Evolutionary conservation across 1,139 yeast species (phyloP), one percentile per base, ranked within the genome.

Genomic region (Insectozyma bohioensis): DNA sequence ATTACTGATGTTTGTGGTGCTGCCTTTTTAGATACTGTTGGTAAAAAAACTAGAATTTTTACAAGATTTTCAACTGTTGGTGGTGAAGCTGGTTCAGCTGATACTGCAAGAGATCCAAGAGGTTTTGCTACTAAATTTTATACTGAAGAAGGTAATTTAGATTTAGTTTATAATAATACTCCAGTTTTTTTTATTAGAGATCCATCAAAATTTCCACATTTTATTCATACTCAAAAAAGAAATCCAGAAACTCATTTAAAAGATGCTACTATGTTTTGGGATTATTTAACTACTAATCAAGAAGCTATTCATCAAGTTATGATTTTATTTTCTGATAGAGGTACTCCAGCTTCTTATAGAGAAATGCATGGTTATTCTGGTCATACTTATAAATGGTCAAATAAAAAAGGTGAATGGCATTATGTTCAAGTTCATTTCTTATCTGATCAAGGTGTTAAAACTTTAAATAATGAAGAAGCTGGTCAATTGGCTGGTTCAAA

Each of bases 11-110:
- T 86, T 40, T 76, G 85, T 49, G 67, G 69, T 42, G 81, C 95
- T 31, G 78, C 78, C 37, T 84, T 86, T 57, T 73, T 85, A 48
- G 79, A 75, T 58, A 68, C 78, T 32, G 68, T 79, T 33, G 95
- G 95, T 52, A 82, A 82, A 65, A 83, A 81, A 65, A 83, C 92
- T 48, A 75, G 73, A 52, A 67, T 78, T 43, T 73, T 85, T 50
- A 77, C 87, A 35, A 75, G 95, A 54, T 86, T 85, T 67, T 83
- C 94, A 48, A 85, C 95, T 30, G 95, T 86, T 35, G 95, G 95
- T 49, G 95, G 95, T 46, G 95, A 86, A 63, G 63, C 64, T 40
- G 95, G 95, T 36, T 76, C 88, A 33, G 79, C 95, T 24, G 95
- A 86, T 58, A 70, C 92, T 28, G 92, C 87, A 29, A 80, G 95